Conservation (phyloP, 495 filamentous ascomycete species). For the Podospora pseudocomata region DNA sequence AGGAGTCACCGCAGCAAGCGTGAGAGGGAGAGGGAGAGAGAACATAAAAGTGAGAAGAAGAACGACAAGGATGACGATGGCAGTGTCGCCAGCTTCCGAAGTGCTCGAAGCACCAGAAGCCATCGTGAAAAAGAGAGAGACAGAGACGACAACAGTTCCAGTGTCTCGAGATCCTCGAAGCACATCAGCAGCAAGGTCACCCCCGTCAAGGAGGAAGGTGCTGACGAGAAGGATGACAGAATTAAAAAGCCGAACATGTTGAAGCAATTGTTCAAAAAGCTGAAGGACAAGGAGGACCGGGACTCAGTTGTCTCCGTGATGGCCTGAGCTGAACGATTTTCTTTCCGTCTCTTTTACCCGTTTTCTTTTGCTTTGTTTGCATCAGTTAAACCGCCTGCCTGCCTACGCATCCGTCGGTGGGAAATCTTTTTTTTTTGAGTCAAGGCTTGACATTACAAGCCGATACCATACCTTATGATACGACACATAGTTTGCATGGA, state of each 20-base stretch:
- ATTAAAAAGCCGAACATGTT: slow-evolving; percentile 51
- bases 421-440: background rate
- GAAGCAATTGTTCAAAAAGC: slow-evolving; percentile 50
- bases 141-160: slow-evolving; percentile 7
- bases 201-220: slow-evolving; percentile 32
- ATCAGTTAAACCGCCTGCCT: background rate
- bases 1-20: slow-evolving; percentile 9
- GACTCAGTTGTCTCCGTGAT: slow-evolving; percentile 21
- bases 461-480: background rate
- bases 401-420: too few relatives aligned
- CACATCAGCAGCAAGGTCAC: slow-evolving; percentile 15
- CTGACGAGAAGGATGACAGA: slow-evolving; percentile 31
- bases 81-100: slow-evolving; percentile 1
- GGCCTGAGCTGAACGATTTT: slow-evolving; percentile 11
- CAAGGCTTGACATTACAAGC: background rate
- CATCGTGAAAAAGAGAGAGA: background rate
- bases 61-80: slow-evolving; percentile 6
- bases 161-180: slow-evolving; percentile 18
- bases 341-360: background rate
- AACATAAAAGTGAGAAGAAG: background rate
- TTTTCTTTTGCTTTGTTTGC: background rate
- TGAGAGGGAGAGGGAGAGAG: background rate
- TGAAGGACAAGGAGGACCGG: slow-evolving; percentile 42
- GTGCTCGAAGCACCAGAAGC: slow-evolving; percentile 8
- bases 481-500: background rate